These are phyloP conservation scores for Solanum hybrid DNA, from an alignment of 305 asterid species.

Conservation along the genomic window DNA sequence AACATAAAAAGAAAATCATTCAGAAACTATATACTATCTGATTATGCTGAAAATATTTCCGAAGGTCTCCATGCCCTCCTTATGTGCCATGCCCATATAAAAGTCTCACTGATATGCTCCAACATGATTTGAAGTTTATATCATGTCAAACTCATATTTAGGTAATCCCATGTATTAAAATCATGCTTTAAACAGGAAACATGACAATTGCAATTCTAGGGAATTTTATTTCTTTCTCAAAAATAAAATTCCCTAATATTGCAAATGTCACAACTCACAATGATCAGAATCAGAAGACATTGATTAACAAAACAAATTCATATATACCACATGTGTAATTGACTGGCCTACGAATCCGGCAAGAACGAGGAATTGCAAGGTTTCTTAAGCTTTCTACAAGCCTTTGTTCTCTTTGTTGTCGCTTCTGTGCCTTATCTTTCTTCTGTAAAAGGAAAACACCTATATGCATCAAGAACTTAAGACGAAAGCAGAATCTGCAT, in stretches of 20 bases:
- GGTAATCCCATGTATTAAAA: background rate
- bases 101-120: background rate
- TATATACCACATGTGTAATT: constrained; percentile 63
- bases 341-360: constrained; percentile 44
- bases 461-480: constrained; percentile 2
- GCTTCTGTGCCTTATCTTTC: constrained; percentile 41
- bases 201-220: background rate
- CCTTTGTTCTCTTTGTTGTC: constrained; percentile 32
- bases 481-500: background rate
- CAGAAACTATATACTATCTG: background rate
- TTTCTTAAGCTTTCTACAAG: constrained; percentile 27
- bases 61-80: background rate
- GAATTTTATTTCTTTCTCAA: background rate
- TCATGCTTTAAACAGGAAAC: background rate
- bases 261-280: background rate
- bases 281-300: background rate
- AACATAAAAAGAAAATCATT: constrained; percentile 1
- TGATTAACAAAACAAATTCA: background rate
- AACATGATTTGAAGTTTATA: background rate
- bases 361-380: constrained; percentile 43
- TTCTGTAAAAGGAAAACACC: constrained; percentile 42
- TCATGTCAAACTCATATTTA: background rate
- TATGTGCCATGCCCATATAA: background rate
- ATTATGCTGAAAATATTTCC: background rate
- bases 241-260: background rate